A percentile compares a stretch with the other conserved stretches of the same genome.
phyloP scores from a whole-genome alignment of 345 rosid species.

The Arabis alpina region DNA sequence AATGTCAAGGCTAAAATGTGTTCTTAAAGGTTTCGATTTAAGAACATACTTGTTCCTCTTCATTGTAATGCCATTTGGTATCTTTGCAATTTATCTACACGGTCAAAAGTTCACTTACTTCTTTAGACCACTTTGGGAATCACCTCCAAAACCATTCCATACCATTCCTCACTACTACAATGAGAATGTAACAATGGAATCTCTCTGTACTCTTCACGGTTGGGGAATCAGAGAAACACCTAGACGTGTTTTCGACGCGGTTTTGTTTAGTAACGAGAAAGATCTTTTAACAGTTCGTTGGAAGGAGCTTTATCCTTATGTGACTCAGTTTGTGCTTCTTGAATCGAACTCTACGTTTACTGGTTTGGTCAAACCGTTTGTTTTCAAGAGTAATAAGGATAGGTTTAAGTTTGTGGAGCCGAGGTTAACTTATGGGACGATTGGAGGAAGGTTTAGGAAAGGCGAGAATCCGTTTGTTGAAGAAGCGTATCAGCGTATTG shows the following conservation, averaged over 20 bases:
- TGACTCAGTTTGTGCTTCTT: slow-evolving; percentile 82
- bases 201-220: slow-evolving; percentile 80
- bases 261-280: slow-evolving; percentile 74
- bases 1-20: slow-evolving; percentile 43
- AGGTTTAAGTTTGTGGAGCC: slow-evolving; percentile 68
- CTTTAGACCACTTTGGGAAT: slow-evolving; percentile 45
- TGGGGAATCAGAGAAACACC: slow-evolving; percentile 85
- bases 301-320: slow-evolving; percentile 84
- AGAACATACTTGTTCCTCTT: slow-evolving; percentile 35
- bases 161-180: slow-evolving; percentile 47
- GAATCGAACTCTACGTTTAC: slow-evolving; percentile 92
- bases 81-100: slow-evolving; percentile 39
- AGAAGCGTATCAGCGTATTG: slow-evolving; percentile 89
- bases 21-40: slow-evolving; percentile 38
- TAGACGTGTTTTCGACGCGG: slow-evolving; percentile 80
- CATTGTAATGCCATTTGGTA: slow-evolving; percentile 37
- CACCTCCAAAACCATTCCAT: slow-evolving; percentile 38
- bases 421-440: slow-evolving; percentile 74
- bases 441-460: slow-evolving; percentile 80
- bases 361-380: slow-evolving; percentile 65
- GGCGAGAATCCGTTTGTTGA: slow-evolving; percentile 91
- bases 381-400: slow-evolving; percentile 58
- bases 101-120: slow-evolving; percentile 46
- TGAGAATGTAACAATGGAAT: slow-evolving; percentile 65
- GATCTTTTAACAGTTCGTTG: slow-evolving; percentile 79